Percentiles rank a stretch among this genome's conserved stretches.
Conservation (phyloP, 495 filamentous ascomycete species). For the Pseudoneurospora amorphoporcata region DNA sequence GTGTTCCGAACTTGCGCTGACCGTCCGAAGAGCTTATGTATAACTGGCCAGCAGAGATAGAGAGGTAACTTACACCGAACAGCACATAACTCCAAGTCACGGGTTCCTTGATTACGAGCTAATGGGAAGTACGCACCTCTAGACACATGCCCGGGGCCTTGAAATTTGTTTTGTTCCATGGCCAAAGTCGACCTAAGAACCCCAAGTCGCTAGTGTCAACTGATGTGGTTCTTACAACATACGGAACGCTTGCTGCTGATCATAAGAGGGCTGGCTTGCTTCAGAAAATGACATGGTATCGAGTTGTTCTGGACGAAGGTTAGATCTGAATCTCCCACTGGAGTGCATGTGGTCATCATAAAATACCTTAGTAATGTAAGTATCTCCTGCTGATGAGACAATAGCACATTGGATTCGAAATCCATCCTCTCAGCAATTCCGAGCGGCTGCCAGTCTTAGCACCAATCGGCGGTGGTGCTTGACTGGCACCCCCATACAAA, state of each 20-base stretch:
- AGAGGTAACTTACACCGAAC: background rate
- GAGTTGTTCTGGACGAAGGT: background rate
- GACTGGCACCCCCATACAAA: slow-evolving; percentile 9
- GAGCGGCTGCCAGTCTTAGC: background rate
- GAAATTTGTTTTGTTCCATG: background rate
- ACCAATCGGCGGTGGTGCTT: slow-evolving; percentile 2
- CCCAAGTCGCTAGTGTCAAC: background rate
- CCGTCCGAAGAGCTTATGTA: background rate
- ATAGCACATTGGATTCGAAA: background rate
- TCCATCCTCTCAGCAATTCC: background rate
- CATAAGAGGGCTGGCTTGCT: background rate
- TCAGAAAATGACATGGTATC: background rate
- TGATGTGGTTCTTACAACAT: background rate
- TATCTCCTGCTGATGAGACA: background rate
- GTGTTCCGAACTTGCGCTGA: background rate
- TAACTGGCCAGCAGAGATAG: background rate
- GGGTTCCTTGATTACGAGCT: background rate
- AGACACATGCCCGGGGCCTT: background rate
- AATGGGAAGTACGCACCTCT: background rate
- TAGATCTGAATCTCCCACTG: background rate
- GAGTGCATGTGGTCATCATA: background rate
- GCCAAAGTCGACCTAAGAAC: background rate
- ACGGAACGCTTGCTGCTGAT: background rate
- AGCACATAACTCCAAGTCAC: background rate
- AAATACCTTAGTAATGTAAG: background rate